phyloP scores from a whole-genome alignment of 371 early-diverging fungal genomes.

The Actinomortierella ambigua region DNA sequence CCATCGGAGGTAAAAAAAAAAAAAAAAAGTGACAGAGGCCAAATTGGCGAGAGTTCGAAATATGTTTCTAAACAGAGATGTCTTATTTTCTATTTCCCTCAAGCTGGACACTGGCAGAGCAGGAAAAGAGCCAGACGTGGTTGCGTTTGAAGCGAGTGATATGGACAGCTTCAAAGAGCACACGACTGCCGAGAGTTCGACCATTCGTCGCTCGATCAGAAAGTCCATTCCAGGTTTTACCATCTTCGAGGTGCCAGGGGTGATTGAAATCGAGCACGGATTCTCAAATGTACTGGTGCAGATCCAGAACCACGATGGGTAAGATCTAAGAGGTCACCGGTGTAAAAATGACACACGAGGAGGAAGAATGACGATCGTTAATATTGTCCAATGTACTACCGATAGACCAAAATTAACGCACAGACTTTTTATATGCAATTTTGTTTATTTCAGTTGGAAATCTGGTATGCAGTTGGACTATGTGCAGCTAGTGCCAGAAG shows the following conservation, averaged over 20 bases:
- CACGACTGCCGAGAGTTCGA: slow-evolving; percentile 21
- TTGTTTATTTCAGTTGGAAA: slow-evolving; percentile 25
- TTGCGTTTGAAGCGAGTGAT: slow-evolving; percentile 19
- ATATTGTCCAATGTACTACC: not conserved
- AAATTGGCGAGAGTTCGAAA: not conserved
- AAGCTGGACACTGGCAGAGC: not conserved
- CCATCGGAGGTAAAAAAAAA: slow-evolving; percentile 16
- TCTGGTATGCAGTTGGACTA: slow-evolving; percentile 35
- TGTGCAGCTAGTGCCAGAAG: slow-evolving; percentile 28
- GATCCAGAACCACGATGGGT: slow-evolving; percentile 39
- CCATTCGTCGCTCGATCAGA: slow-evolving; percentile 22
- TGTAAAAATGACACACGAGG: too few species aligned
- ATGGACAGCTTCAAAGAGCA: slow-evolving; percentile 26
- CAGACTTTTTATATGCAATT: not conserved
- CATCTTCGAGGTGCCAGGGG: slow-evolving; percentile 28
- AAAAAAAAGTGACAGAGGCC: not conserved
- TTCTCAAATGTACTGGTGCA: slow-evolving; percentile 22
- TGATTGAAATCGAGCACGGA: slow-evolving; percentile 21
- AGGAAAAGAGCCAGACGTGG: not conserved
- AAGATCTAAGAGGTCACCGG: too few species aligned
- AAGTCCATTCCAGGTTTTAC: slow-evolving; percentile 23
- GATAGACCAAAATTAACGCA: not conserved
- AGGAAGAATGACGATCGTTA: too few species aligned
- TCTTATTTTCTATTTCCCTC: not conserved
- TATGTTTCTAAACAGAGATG: not conserved